Evolutionary conservation across 176 grass and related monocot genomes (phyloP).

Genomic region (Bothriochloa decipiens): DNA sequence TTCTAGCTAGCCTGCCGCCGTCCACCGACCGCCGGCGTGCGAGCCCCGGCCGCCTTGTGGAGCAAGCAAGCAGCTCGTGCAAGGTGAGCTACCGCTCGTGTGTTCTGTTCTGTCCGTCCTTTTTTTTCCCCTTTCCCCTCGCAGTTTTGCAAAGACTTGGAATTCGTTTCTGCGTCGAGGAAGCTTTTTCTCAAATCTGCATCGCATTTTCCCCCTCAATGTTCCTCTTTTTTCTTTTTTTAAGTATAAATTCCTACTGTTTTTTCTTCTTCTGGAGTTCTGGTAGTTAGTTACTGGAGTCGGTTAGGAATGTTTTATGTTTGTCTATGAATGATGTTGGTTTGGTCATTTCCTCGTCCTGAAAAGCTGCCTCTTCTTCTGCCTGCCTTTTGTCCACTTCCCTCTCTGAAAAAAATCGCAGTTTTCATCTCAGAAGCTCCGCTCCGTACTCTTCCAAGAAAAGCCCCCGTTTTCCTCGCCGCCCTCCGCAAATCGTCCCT

Average conservation of each 20-base stretch:
- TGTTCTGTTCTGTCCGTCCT: not conserved
- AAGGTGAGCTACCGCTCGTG: constrained; percentile 27
- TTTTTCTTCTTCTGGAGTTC: not conserved
- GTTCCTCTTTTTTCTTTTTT: not conserved
- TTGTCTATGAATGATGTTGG: constrained; percentile 11
- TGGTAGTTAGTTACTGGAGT: constrained; percentile 22
- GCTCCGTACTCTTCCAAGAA: not conserved
- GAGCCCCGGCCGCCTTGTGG: not conserved
- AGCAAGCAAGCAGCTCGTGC: constrained; percentile 17
- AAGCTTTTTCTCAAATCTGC: not conserved
- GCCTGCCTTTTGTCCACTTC: constrained; percentile 30
- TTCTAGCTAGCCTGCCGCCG: not conserved
- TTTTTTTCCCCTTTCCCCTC: not conserved
- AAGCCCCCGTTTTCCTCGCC: not conserved
- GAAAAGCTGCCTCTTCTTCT: constrained; percentile 53
- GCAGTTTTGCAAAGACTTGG: not conserved
- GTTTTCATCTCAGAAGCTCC: not conserved
- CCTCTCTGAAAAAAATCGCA: not conserved
- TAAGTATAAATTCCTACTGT: not conserved
- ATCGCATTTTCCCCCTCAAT: not conserved
- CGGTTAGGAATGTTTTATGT: constrained; percentile 42
- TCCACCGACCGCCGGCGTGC: not conserved
- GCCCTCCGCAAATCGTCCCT: not conserved
- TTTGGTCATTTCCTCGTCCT: constrained; percentile 50
- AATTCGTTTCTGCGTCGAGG: not conserved